Conservation (phyloP, 139 green algal genomes). For the Coelastrella sp. region DNA sequence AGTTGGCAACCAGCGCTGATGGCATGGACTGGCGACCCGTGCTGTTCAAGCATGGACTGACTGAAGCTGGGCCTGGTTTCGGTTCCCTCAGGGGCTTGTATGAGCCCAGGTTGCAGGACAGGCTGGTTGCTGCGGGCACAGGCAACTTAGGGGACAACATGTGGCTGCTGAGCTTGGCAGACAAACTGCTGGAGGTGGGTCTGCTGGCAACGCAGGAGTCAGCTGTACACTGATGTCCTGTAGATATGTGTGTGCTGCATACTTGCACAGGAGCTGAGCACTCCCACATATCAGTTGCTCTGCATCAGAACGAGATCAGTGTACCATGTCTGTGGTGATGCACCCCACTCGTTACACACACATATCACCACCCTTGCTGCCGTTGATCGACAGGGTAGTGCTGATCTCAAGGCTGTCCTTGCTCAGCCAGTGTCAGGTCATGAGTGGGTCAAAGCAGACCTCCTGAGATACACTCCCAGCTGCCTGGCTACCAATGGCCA, state of each 20-base stretch:
- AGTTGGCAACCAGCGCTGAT: slow-evolving; percentile 12
- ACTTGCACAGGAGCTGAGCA: no score
- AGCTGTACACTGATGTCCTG: no score
- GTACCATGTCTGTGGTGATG: not conserved
- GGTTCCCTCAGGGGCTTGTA: not conserved
- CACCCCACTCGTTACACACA: not conserved
- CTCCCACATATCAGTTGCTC: not conserved
- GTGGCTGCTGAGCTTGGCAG: slow-evolving; percentile 27
- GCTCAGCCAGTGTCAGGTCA: not conserved
- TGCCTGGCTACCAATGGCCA: not conserved
- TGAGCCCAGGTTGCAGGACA: slow-evolving; percentile 12
- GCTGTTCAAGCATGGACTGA: not conserved
- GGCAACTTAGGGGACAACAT: slow-evolving; percentile 2
- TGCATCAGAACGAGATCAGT: not conserved
- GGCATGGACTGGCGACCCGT: not conserved
- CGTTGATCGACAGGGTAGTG: not conserved
- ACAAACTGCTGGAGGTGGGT: slow-evolving; percentile 13
- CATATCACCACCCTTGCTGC: not conserved
- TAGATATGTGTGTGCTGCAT: no score
- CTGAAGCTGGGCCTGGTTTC: not conserved
- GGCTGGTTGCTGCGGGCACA: slow-evolving; percentile 12
- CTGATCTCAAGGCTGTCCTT: not conserved
- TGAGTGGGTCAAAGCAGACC: slow-evolving; percentile 5
- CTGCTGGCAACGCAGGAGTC: not conserved
- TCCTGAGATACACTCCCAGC: slow-evolving; percentile 27